Base-by-base conservation (phyloP, 495 filamentous ascomycete species). In the Cercophora scortea region DNA sequence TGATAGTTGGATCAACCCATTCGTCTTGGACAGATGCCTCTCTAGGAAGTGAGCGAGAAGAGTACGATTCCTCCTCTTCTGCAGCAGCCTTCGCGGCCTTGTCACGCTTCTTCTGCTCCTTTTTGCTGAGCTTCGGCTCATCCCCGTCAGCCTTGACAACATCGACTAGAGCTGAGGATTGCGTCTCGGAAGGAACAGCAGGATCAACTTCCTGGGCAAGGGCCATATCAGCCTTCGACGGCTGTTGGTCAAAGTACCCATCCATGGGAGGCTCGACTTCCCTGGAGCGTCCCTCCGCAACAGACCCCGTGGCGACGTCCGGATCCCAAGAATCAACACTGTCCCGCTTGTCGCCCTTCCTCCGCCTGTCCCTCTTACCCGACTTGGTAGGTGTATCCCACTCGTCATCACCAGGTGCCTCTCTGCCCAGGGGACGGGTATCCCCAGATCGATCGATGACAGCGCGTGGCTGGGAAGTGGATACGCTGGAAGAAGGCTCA, bases 41-140 rank as follows among this genome's bases (percentile, higher is more conserved):
- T 33, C 36, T 36, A 8, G 42, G 55, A 56, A 44, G n/a, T 9
- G 42, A 18, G 8, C 17, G 10, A 1, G 12, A 1, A 3, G 42
- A 10, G 17, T 3, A 6, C 9, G 25, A 6, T 32, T 19, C 13
- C 39, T 50, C 49, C 9, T 43, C 49, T 15, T 42, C 36, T 1
- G 18, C 10, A 43, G n/a, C 38, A 50, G 3, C 4, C 36, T 44
- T 44, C 25, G 33, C 11, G 11, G 49, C 44, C 9, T 57, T 50
- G 3, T 56, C 57, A 34, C 46, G 55, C 47, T 55, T 61, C 52
- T 57, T 63, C 11, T 53, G 55, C 53, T 59, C 61, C 39, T 53
- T 53, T 50, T 60, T 57, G 46, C 34, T 46, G 17, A 52, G 54
- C 45, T 48, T 52, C 34, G 42, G 40, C 11, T 36, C 32, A 16